These are phyloP conservation scores for Talinum fruticosum DNA, from an alignment of 148 eudicot species.

Conservation along the genomic window DNA sequence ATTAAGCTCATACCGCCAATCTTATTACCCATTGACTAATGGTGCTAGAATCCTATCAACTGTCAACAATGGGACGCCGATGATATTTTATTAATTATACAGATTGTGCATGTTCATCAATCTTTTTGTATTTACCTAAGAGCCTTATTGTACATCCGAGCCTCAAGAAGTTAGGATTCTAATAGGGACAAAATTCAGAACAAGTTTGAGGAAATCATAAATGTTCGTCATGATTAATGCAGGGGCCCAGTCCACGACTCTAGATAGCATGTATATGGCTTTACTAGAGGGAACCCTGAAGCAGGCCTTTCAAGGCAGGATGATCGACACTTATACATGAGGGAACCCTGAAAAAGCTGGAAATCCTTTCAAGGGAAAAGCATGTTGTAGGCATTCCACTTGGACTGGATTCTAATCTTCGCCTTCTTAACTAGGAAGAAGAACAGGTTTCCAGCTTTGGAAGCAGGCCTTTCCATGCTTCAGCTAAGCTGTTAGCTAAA, in stretches of 20 bases:
- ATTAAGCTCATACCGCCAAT: too few species aligned
- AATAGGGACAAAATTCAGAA: not conserved
- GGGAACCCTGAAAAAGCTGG: too few species aligned
- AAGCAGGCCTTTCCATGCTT: slow-evolving; percentile 89
- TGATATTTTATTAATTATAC: too few species aligned
- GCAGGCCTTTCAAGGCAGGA: too few species aligned
- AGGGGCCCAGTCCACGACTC: not conserved
- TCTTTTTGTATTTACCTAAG: too few species aligned
- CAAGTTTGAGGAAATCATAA: not conserved
- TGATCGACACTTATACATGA: too few species aligned
- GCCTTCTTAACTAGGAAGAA: slow-evolving; percentile 29
- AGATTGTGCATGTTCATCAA: too few species aligned
- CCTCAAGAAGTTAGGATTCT: not conserved
- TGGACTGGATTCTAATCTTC: not conserved
- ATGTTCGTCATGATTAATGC: not conserved
- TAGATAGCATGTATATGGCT: not conserved
- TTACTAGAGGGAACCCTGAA: too few species aligned
- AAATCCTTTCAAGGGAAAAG: slow-evolving; percentile 13
- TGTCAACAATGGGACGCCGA: too few species aligned
- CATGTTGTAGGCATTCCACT: slow-evolving; percentile 18
- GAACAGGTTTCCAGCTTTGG: slow-evolving; percentile 93
- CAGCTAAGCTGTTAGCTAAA: slow-evolving; percentile 73
- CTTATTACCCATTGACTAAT: too few species aligned
- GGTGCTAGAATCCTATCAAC: too few species aligned
- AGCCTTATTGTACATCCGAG: too few species aligned